Percentiles rank a stretch among this genome's conserved stretches.
These are phyloP conservation scores for Rhizoclosmatium sp. DNA, from an alignment of 192 early-diverging fungal species.

Conservation along the genomic window DNA sequence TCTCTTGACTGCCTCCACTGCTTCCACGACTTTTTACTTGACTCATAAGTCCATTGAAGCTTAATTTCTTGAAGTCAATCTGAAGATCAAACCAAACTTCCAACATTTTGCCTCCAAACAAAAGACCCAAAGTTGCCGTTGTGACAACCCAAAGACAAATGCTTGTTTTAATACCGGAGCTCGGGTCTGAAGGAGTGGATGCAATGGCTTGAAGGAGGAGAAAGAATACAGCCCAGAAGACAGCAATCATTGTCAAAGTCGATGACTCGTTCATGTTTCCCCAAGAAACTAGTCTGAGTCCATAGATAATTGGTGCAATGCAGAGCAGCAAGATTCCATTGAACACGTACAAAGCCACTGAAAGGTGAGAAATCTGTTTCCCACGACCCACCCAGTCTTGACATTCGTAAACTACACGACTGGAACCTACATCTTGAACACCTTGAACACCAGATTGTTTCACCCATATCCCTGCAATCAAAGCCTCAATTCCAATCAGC, in stretches of 20 bases:
- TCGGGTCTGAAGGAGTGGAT: neutral
- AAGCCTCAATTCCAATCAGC: neutral
- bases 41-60: no score
- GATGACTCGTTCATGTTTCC: neutral
- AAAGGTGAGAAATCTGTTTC: neutral
- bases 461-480: neutral
- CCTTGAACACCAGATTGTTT: neutral
- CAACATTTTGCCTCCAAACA: neutral
- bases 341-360: neutral
- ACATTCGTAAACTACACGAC: neutral
- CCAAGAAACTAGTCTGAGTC: neutral
- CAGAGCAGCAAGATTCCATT: neutral
- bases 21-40: no score
- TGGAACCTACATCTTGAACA: neutral
- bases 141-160: neutral
- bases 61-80: no score
- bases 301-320: neutral
- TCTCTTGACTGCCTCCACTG: no score
- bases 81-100: neutral
- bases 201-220: neutral
- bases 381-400: no score
- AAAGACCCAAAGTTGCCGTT: neutral
- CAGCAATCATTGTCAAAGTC: neutral
- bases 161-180: neutral
- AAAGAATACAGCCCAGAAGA: neutral